Evolutionary conservation across 495 filamentous ascomycete species (phyloP).

Genomic region (Monascus purpureus): DNA sequence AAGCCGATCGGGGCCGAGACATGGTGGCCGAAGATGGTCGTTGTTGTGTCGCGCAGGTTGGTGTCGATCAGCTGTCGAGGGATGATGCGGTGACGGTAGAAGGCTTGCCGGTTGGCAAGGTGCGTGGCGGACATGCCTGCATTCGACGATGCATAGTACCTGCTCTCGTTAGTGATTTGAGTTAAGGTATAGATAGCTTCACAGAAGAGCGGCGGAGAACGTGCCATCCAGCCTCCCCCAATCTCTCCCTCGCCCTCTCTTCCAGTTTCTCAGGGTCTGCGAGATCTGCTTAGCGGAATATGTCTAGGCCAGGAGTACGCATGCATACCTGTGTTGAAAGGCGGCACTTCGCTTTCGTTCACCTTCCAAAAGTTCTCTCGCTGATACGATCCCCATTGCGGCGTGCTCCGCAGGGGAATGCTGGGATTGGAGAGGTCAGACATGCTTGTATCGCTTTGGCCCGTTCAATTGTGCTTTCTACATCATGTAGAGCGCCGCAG

Average conservation of each 20-base stretch:
- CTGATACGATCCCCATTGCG: slow-evolving; percentile 49
- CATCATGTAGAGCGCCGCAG: too few relatives aligned
- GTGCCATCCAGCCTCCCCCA: slow-evolving; percentile 29
- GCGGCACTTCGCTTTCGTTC: slow-evolving; percentile 39
- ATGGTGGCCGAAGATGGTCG: slow-evolving; percentile 47
- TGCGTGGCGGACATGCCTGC: slow-evolving; percentile 53
- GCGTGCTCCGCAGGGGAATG: slow-evolving; percentile 39
- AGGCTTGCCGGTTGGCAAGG: slow-evolving; percentile 51
- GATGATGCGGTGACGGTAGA: slow-evolving; percentile 54
- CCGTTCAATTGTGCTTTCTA: too few relatives aligned
- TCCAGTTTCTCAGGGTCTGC: slow-evolving; percentile 43
- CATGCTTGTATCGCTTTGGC: slow-evolving; percentile 18
- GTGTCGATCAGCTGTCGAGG: slow-evolving; percentile 51
- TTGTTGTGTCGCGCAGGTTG: slow-evolving; percentile 40
- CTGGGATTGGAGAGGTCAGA: slow-evolving; percentile 44
- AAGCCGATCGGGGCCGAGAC: slow-evolving; percentile 48
- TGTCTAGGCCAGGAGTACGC: not conserved
- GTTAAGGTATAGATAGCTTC: too few relatives aligned
- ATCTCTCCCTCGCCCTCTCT: slow-evolving; percentile 39
- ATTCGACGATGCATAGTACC: slow-evolving; percentile 52
- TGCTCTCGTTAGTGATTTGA: too few relatives aligned
- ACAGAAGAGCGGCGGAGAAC: slow-evolving; percentile 1
- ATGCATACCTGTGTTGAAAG: slow-evolving; percentile 39
- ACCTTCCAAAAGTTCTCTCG: slow-evolving; percentile 45
- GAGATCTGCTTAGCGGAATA: not conserved